Evolutionary conservation across 2,329 filamentous ascomycete species (phyloP).

Genomic region (Pseudogymnoascus sp.): DNA sequence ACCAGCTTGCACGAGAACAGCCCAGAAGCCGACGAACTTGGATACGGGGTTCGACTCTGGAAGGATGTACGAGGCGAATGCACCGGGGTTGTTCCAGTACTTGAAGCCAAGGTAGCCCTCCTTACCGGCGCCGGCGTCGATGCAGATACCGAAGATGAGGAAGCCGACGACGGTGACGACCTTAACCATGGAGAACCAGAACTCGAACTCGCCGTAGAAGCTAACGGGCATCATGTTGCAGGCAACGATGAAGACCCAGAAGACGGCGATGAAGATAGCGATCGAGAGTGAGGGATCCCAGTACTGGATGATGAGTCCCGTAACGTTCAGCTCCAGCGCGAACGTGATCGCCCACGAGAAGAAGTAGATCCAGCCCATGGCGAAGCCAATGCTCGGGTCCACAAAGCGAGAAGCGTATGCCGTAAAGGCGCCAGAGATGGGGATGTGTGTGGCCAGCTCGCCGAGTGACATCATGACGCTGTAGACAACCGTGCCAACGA

Average conservation of each 20-base stretch:
- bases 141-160: constrained; percentile 66
- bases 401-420: constrained; percentile 69
- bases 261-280: constrained; percentile 64
- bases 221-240: constrained; percentile 65
- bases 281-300: constrained; percentile 57
- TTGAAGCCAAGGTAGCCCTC: constrained; percentile 67
- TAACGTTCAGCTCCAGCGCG: constrained; percentile 63
- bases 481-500: constrained; percentile 65
- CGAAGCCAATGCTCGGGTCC: constrained; percentile 63
- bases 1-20: constrained; percentile 58
- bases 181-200: constrained; percentile 71
- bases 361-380: constrained; percentile 80
- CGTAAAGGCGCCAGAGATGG: constrained; percentile 68
- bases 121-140: constrained; percentile 61
- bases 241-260: constrained; percentile 61
- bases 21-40: constrained; percentile 62
- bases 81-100: constrained; percentile 60
- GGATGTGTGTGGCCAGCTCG: constrained; percentile 72
- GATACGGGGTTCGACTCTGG: constrained; percentile 35
- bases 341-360: constrained; percentile 69
- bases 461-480: constrained; percentile 63
- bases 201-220: constrained; percentile 69
- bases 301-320: constrained; percentile 68
- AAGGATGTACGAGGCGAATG: constrained; percentile 55
- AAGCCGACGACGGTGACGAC: constrained; percentile 67